Conservation (phyloP, 495 filamentous ascomycete genomes). For the Hypoxylon crocopeplum region DNA sequence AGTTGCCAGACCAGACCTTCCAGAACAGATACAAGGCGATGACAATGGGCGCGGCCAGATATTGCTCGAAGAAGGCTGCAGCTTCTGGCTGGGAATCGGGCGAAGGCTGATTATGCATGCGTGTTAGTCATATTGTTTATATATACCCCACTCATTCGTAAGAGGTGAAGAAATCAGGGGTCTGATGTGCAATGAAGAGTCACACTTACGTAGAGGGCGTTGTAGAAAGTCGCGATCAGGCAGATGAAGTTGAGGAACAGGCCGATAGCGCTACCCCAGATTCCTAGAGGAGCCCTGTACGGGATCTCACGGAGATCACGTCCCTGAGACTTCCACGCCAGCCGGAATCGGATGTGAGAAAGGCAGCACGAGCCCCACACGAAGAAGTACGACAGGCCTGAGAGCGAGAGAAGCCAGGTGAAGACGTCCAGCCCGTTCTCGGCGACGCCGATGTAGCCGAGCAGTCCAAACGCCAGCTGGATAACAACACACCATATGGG, state of each 20-base stretch:
- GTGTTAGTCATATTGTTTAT: constrained; percentile 18
- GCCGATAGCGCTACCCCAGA: constrained; percentile 68
- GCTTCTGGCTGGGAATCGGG: constrained; percentile 57
- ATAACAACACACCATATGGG: constrained; percentile 61
- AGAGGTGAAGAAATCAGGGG: background rate
- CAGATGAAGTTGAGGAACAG: constrained; percentile 63
- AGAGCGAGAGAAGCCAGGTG: constrained; percentile 72
- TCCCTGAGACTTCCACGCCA: constrained; percentile 58
- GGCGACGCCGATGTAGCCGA: constrained; percentile 44
- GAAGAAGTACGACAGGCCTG: constrained; percentile 71
- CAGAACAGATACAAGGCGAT: constrained; percentile 54
- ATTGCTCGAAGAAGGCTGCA: constrained; percentile 67
- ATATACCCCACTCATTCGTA: background rate
- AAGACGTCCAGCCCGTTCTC: constrained; percentile 46
- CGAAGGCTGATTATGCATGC: constrained; percentile 51
- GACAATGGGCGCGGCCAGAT: constrained; percentile 67
- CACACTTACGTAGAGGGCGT: constrained; percentile 51
- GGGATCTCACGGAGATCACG: constrained; percentile 58
- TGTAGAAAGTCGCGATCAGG: constrained; percentile 66
- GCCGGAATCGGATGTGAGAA: constrained; percentile 77
- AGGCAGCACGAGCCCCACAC: constrained; percentile 74
- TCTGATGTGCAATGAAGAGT: background rate
- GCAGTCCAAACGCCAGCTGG: constrained; percentile 56
- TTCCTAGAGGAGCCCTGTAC: constrained; percentile 61
- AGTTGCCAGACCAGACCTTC: constrained; percentile 65